Conservation (phyloP, 495 filamentous ascomycete species). For the Penicillium egyptiacum region DNA sequence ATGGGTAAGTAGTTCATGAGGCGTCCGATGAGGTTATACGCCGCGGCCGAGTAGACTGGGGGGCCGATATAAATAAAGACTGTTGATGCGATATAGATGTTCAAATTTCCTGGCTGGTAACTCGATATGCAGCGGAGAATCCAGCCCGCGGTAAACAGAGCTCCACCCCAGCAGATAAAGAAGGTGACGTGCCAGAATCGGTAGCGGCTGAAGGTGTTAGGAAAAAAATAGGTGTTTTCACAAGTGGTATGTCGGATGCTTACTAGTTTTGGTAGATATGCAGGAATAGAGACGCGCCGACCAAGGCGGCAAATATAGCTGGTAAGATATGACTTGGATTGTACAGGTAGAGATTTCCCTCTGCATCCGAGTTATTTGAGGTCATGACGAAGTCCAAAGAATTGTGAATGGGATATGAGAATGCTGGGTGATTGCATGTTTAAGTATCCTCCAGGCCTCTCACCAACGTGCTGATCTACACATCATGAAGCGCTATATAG, state of each 20-base stretch:
- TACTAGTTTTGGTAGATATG: slow-evolving; percentile 46
- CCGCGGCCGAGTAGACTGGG: slow-evolving; percentile 55
- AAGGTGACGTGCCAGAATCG: slow-evolving; percentile 46
- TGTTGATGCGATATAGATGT: slow-evolving; percentile 52
- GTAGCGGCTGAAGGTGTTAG: slow-evolving; percentile 30
- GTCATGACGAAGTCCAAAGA: slow-evolving; percentile 9
- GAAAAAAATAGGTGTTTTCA: neutral
- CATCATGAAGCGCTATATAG: slow-evolving; percentile 9
- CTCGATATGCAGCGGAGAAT: slow-evolving; percentile 39
- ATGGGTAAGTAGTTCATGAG: slow-evolving; percentile 50
- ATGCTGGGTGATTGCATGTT: neutral
- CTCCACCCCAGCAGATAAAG: slow-evolving; percentile 42
- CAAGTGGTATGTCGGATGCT: neutral
- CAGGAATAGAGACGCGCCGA: slow-evolving; percentile 33
- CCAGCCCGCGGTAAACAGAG: slow-evolving; percentile 46
- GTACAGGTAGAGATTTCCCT: slow-evolving; percentile 30
- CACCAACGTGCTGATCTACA: neutral
- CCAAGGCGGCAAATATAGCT: slow-evolving; percentile 37
- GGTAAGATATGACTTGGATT: slow-evolving; percentile 42
- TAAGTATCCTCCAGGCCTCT: neutral
- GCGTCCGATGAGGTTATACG: slow-evolving; percentile 58
- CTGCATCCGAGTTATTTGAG: slow-evolving; percentile 5
- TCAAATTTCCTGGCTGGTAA: slow-evolving; percentile 32
- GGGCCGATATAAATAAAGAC: slow-evolving; percentile 54
- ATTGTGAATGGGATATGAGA: neutral